Conservation (phyloP, 257 asterid genomes). For the Rubia yunnanensis region DNA sequence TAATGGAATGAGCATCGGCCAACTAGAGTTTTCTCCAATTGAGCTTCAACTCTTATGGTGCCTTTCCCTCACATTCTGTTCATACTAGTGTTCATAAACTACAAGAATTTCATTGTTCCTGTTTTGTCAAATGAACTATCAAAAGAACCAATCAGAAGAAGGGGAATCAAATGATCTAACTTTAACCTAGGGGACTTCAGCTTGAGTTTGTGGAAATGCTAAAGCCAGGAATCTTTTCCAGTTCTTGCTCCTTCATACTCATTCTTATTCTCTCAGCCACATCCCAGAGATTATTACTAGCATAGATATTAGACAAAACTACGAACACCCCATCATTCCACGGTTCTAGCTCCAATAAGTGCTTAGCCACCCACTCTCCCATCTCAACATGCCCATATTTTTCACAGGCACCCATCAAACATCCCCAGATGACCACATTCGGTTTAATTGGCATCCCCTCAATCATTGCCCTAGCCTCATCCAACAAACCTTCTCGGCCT, state of each 20-base stretch:
- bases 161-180: neutral
- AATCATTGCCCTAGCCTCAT: constrained; percentile 61
- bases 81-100: neutral
- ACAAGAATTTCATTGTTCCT: neutral
- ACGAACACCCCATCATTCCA: constrained; percentile 73
- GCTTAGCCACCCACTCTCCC: constrained; percentile 77
- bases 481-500: constrained; percentile 72
- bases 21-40: neutral
- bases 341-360: constrained; percentile 69
- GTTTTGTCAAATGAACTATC: neutral
- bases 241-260: constrained; percentile 48
- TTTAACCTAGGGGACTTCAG: constrained; percentile 4
- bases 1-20: neutral
- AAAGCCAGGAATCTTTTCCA: constrained; percentile 64
- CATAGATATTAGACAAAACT: constrained; percentile 80
- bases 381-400: constrained; percentile 63
- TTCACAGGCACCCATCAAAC: constrained; percentile 92
- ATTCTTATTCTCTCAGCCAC: constrained; percentile 60
- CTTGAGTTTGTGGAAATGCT: constrained; percentile 38
- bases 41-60: neutral
- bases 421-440: constrained; percentile 80
- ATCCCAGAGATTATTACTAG: constrained; percentile 65
- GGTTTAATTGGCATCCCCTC: constrained; percentile 81
- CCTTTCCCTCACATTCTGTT: neutral
- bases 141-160: neutral